phyloP scores from a whole-genome alignment of 2,329 filamentous ascomycete genomes.

The Epichloe uncinata region DNA sequence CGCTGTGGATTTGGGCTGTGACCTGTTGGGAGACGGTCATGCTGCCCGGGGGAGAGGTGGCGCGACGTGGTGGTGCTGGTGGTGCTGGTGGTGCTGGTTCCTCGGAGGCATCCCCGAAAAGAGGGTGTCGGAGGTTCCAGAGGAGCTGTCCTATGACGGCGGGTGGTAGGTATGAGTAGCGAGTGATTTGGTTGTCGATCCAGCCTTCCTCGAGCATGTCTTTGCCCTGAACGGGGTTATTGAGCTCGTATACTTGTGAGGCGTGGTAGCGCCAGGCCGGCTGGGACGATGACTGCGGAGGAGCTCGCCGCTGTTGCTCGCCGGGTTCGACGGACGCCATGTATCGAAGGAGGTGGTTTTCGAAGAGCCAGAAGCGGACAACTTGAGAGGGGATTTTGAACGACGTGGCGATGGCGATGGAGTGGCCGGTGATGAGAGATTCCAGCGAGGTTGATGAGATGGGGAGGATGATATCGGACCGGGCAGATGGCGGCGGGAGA shows the following conservation, averaged over 20 bases:
- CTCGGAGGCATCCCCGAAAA: slow-evolving; percentile 20
- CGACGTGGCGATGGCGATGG: slow-evolving; percentile 41
- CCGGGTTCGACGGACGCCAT: slow-evolving; percentile 41
- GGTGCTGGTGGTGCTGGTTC: slow-evolving; percentile 1
- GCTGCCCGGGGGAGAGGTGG: slow-evolving; percentile 7
- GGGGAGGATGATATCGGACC: slow-evolving; percentile 41
- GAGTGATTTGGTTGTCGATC: slow-evolving; percentile 34
- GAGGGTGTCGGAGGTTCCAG: slow-evolving; percentile 41
- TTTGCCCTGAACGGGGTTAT: slow-evolving; percentile 40
- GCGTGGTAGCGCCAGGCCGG: slow-evolving; percentile 16
- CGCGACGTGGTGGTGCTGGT: neutral
- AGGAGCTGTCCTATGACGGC: slow-evolving; percentile 44
- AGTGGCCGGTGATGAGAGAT: slow-evolving; percentile 33
- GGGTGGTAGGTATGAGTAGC: slow-evolving; percentile 41
- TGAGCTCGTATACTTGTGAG: slow-evolving; percentile 45
- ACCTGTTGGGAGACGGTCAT: slow-evolving; percentile 37
- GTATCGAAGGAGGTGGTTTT: slow-evolving; percentile 39
- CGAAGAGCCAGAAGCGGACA: slow-evolving; percentile 50
- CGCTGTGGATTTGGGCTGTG: slow-evolving; percentile 36
- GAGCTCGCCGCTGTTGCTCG: slow-evolving; percentile 15
- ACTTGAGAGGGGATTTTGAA: slow-evolving; percentile 43
- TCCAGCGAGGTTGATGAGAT: slow-evolving; percentile 33
- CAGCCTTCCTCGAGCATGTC: slow-evolving; percentile 42
- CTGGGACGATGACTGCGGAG: slow-evolving; percentile 17
- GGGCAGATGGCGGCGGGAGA: slow-evolving; percentile 33